These are phyloP conservation scores for Ascosphaera apis DNA, from an alignment of 2,329 filamentous ascomycete species.

Conservation along the genomic window DNA sequence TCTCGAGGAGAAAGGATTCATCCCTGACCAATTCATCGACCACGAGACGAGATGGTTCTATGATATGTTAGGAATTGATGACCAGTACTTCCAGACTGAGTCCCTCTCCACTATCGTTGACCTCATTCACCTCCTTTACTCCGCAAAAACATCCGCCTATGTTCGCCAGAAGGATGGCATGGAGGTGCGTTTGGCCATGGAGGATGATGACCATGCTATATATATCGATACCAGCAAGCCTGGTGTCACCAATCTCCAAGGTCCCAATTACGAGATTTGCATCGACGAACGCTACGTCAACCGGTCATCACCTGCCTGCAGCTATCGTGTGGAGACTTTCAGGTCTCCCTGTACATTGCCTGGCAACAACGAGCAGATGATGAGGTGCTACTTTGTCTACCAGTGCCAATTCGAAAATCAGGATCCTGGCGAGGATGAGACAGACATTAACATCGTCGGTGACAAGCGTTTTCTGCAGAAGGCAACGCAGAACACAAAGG, in stretches of 20 bases:
- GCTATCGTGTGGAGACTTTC: constrained; percentile 93
- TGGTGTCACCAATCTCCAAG: constrained; percentile 49
- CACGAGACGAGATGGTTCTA: constrained; percentile 92
- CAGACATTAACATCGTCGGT: constrained; percentile 70
- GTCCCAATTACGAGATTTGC: constrained; percentile 80
- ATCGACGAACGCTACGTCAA: constrained; percentile 94
- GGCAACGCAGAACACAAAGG: constrained; percentile 84
- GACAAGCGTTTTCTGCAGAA: constrained; percentile 90
- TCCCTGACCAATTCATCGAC: constrained; percentile 62
- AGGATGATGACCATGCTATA: constrained; percentile 80
- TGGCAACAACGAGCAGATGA: constrained; percentile 49
- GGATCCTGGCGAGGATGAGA: constrained; percentile 53
- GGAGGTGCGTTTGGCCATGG: constrained; percentile 89
- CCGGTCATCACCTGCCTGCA: constrained; percentile 42
- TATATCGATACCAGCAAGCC: constrained; percentile 96
- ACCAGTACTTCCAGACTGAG: constrained; percentile 94
- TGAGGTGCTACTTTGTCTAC: constrained; percentile 98
- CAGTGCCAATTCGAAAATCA: constrained; percentile 73
- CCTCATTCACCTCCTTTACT: constrained; percentile 89
- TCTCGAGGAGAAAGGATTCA: constrained; percentile 60
- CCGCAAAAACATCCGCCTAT: constrained; percentile 84
- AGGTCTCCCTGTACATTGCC: constrained; percentile 67
- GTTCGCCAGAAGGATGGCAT: constrained; percentile 82
- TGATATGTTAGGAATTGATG: constrained; percentile 88
- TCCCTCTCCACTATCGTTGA: constrained; percentile 66